Base-by-base conservation (phyloP, 768 basidiomycete species). In the Collybiopsis confluens region DNA sequence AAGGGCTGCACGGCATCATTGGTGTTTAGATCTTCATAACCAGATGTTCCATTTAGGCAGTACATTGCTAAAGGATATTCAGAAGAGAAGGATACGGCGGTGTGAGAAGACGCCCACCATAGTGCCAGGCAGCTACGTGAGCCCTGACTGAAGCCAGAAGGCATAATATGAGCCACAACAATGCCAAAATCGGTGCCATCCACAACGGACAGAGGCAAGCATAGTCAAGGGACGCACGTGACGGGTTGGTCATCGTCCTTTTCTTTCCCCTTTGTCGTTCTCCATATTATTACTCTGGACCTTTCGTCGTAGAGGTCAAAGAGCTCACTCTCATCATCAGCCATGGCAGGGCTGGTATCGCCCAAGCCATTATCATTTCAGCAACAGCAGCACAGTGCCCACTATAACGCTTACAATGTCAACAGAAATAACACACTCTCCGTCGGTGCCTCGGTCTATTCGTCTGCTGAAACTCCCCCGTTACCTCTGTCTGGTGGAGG, bases 401-500 rank as follows among this genome's bases (percentile, higher is more conserved):
- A 78, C 54, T 85, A 84, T 63, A 79, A 82, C 62, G 74, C 77
- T 2, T 88, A 87, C 70, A 73, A 74, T 48, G 16, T 23, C 6
- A 38, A 38, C 47, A 76, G 85, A 54, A 41, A 26, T 28, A 41
- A 26, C 27, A 74, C 76, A 36, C 64, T 79, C 37, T 69, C 75
- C 18, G 72, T 33, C 13, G 30, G 6, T 6, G 30, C 30, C 13
- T 33, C 30, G 30, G 30, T 33, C 13, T 33, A 33, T 33, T 33
- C 64, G 33, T 88, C 83, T 65, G 74, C 84, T 40, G 87, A 86
- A 52, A 80, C 84, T 18, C 83, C 83, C n/a, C 77, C 82, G 13
- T 75, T 81, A 54, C 67, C 74, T 18, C 65, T 75, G n/a, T 73
- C 79, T 33, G 30, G 6, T 13, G 30, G 30, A 33, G 30, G 30